Percentiles rank a stretch among this genome's conserved stretches.
Evolutionary conservation across 108 stramenopile genomes (phyloP).

Genomic region (Cylindrotheca closterium): DNA sequence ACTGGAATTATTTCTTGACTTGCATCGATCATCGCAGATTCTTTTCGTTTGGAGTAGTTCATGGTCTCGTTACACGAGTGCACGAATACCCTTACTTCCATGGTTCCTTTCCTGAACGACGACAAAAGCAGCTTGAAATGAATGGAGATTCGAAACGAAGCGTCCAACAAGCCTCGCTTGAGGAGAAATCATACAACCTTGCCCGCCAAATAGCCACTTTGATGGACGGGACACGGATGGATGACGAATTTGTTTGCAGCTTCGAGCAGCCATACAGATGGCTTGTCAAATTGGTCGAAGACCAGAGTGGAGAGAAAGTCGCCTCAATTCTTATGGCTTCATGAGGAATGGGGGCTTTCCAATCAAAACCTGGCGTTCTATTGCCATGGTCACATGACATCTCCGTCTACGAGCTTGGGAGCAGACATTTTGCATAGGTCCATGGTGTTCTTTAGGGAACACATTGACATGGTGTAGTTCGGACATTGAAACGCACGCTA

Average conservation of each 20-base stretch:
- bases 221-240: slow-evolving; percentile 80
- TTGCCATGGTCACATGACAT: too few species aligned
- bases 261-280: slow-evolving; percentile 66
- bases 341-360: slow-evolving; percentile 3
- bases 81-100: slow-evolving; percentile 77
- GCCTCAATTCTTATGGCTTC: slow-evolving; percentile 7
- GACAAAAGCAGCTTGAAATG: neutral
- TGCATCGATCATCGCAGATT: slow-evolving; percentile 84
- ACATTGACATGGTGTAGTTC: too few species aligned
- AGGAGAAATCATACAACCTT: slow-evolving; percentile 9
- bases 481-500: too few species aligned
- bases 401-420: too few species aligned
- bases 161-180: neutral
- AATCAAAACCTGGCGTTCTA: too few species aligned
- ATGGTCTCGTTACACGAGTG: slow-evolving; percentile 77
- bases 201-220: slow-evolving; percentile 37
- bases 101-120: slow-evolving; percentile 17
- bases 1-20: slow-evolving; percentile 66
- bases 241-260: slow-evolving; percentile 76
- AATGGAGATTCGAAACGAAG: neutral
- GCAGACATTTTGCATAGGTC: too few species aligned
- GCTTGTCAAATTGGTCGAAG: slow-evolving; percentile 51
- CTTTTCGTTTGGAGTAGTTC: slow-evolving; percentile 82
- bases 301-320: slow-evolving; percentile 22
- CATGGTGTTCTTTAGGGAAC: too few species aligned